These are phyloP conservation scores for Blepharisma undulans DNA, from an alignment of 169 alveolate genomes.

Conservation along the genomic window DNA sequence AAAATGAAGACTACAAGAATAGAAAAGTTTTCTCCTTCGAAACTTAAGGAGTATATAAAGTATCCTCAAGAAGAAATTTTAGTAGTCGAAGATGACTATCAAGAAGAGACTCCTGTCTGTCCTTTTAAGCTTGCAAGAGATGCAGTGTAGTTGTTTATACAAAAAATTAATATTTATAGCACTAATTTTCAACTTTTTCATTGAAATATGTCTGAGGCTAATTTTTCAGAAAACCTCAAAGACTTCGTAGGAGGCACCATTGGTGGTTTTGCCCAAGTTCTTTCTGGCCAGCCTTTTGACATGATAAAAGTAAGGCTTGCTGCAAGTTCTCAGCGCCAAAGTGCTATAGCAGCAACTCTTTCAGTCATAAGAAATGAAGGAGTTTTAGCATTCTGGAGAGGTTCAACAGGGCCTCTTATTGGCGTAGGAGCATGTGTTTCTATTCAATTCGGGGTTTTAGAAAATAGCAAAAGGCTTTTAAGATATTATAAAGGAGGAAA, in stretches of 20 bases:
- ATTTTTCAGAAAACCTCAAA: not conserved
- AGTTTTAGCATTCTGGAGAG: slow-evolving; percentile 27
- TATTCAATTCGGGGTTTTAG: slow-evolving; percentile 31
- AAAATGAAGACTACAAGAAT: not conserved
- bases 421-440: slow-evolving; percentile 40
- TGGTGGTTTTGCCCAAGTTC: slow-evolving; percentile 24
- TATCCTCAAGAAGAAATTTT: not conserved
- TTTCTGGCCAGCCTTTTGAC: slow-evolving; percentile 41
- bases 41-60: not conserved
- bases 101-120: not conserved
- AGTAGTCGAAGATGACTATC: not conserved
- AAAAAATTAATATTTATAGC: not conserved
- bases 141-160: not conserved
- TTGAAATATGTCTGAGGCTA: not conserved
- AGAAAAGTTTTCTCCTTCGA: not conserved
- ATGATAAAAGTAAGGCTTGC: slow-evolving; percentile 28
- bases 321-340: not conserved
- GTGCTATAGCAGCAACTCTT: not conserved
- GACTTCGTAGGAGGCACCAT: slow-evolving; percentile 31
- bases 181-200: not conserved
- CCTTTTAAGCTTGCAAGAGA: not conserved
- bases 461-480: slow-evolving; percentile 10
- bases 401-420: not conserved
- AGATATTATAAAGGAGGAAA: not conserved
- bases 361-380: slow-evolving; percentile 26